A percentile compares a stretch with the other conserved stretches of the same genome.
These are phyloP conservation scores for Zasmidium angulare DNA, from an alignment of 2,329 filamentous ascomycete species.

Conservation along the genomic window DNA sequence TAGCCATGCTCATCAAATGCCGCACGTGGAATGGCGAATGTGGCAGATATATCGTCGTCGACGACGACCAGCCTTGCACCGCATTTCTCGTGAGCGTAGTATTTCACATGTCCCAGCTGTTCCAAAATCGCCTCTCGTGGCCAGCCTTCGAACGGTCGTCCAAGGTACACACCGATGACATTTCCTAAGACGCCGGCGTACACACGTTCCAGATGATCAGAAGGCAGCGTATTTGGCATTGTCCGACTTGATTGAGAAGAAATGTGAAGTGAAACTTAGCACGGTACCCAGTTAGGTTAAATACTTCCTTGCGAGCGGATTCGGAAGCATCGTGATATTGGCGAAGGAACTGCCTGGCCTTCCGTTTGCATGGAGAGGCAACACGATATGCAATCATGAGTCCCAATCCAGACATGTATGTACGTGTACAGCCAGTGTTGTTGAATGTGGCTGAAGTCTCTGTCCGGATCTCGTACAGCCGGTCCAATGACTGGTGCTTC, in stretches of 20 bases:
- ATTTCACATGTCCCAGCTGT: background rate
- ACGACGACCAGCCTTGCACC: background rate
- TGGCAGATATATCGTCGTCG: conserved; percentile 6
- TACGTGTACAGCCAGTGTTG: no score
- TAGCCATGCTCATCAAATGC: conserved; percentile 5
- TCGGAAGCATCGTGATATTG: no score
- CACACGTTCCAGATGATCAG: conserved; percentile 1
- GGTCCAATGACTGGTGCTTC: no score
- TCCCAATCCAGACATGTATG: no score
- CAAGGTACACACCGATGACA: conserved; percentile 6
- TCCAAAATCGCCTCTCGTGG: conserved; percentile 1
- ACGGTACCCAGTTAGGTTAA: no score
- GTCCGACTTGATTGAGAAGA: background rate
- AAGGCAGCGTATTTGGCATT: background rate
- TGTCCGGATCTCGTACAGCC: no score
- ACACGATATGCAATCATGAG: no score
- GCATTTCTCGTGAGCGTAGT: conserved; percentile 5
- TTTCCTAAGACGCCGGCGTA: conserved; percentile 6
- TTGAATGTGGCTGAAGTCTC: no score
- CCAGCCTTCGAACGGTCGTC: conserved; percentile 7
- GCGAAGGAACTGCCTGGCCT: no score
- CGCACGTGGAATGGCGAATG: background rate
- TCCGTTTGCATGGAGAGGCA: no score
- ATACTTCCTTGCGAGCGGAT: no score
- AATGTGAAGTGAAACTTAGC: no score